phyloP scores from a whole-genome alignment of 331 rosid species.

The Malus hybrid region DNA sequence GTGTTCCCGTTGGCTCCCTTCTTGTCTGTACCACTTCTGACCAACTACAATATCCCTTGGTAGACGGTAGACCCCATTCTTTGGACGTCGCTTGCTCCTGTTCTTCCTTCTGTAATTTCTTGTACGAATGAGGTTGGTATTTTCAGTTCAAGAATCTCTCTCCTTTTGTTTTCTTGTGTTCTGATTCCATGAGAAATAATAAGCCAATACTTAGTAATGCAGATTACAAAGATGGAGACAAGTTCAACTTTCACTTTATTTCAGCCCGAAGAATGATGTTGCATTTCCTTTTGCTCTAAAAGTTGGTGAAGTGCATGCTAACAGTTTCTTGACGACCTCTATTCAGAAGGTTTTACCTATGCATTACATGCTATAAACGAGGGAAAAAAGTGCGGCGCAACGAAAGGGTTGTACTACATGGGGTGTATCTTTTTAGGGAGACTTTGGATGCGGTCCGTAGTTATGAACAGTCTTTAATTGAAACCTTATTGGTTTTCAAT shows the following conservation, averaged over 20 bases:
- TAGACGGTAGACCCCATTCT: slow-evolving; percentile 57
- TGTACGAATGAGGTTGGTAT: slow-evolving; percentile 73
- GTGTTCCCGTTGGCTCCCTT: slow-evolving; percentile 60
- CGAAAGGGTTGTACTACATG: neutral
- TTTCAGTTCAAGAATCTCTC: neutral
- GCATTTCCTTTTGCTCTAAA: neutral
- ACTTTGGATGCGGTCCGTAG: too few relatives aligned
- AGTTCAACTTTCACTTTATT: slow-evolving; percentile 61
- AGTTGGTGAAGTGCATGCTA: slow-evolving; percentile 8
- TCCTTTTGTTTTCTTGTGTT: neutral
- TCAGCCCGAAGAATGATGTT: slow-evolving; percentile 49
- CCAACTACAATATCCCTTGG: slow-evolving; percentile 67
- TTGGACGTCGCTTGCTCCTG: slow-evolving; percentile 87
- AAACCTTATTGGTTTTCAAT: too few relatives aligned
- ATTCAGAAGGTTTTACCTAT: neutral
- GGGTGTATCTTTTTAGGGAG: neutral
- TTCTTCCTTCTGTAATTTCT: slow-evolving; percentile 59
- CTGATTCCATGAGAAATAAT: neutral
- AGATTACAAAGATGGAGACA: slow-evolving; percentile 77
- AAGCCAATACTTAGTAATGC: slow-evolving; percentile 22
- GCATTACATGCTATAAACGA: slow-evolving; percentile 3
- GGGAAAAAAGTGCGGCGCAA: slow-evolving; percentile 3
- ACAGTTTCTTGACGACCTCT: neutral
- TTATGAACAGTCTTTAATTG: too few relatives aligned
- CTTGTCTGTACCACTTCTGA: slow-evolving; percentile 81